Evolutionary conservation across 202 grass and related monocot species (phyloP).

Genomic region (Zoysia matrella): DNA sequence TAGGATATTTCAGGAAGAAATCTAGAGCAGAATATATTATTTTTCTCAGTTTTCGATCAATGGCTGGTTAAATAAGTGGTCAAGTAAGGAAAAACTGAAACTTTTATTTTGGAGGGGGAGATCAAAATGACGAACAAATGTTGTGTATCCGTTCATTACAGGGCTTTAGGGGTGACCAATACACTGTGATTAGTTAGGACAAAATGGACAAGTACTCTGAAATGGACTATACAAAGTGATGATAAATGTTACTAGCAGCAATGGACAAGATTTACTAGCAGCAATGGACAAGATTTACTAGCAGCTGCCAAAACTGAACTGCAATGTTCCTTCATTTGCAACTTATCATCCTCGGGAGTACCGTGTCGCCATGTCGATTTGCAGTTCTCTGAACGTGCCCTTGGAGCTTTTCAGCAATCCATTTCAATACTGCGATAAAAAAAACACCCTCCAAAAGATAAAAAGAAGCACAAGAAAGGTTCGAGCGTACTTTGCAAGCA

Average conservation of each 20-base stretch:
- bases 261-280: no score
- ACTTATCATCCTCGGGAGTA: no score
- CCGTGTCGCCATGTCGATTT: no score
- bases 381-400: neutral
- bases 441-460: neutral
- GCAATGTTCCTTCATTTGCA: neutral
- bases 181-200: no score
- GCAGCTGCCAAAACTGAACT: neutral
- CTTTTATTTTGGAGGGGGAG: neutral
- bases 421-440: no score
- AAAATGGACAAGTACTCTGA: no score
- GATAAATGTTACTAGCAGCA: no score
- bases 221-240: no score
- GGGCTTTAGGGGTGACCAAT: neutral
- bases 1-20: slow-evolving; percentile 14
- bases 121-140: neutral
- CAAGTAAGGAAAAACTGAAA: neutral
- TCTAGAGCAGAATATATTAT: slow-evolving; percentile 10
- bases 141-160: neutral
- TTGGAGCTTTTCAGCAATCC: neutral
- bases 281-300: no score
- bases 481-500: neutral
- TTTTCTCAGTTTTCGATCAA: neutral
- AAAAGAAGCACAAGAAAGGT: neutral
- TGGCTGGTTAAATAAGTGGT: neutral